These are phyloP conservation scores for Melocanna baccifera DNA, from an alignment of 176 grass and related monocot species.

Conservation along the genomic window DNA sequence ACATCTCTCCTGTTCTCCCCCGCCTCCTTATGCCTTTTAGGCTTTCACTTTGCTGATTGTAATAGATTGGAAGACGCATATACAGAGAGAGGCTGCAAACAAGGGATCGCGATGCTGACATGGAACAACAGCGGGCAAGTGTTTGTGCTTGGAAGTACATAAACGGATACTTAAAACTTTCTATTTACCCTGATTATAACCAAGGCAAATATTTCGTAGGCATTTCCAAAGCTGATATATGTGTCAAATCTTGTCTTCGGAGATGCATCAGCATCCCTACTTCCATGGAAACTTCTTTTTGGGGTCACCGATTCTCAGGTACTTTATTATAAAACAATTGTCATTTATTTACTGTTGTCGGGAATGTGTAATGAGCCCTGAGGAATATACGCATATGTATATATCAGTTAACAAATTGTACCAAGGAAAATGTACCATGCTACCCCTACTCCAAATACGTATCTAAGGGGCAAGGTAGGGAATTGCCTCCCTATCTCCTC, in stretches of 20 bases:
- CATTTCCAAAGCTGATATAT: conserved; percentile 97
- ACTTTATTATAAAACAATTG: conserved; percentile 25
- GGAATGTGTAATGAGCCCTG: no score
- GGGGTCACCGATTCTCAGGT: conserved; percentile 97
- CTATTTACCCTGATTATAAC: conserved; percentile 28
- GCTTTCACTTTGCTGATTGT: conserved; percentile 35
- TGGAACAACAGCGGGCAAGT: conserved; percentile 65
- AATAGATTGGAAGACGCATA: conserved; percentile 84
- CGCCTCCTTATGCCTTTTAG: conserved; percentile 3
- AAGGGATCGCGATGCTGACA: conserved; percentile 70
- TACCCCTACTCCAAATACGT: no score
- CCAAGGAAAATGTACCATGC: no score
- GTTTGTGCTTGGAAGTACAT: conserved; percentile 34
- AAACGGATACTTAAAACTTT: conserved; percentile 3
- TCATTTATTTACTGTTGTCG: background rate
- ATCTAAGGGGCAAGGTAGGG: no score
- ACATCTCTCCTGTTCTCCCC: conserved; percentile 17
- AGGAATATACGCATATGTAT: no score
- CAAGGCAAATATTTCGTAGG: conserved; percentile 49
- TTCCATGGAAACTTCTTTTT: conserved; percentile 96
- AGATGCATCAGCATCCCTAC: conserved; percentile 77
- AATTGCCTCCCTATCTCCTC: no score
- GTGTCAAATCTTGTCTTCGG: conserved; percentile 98
- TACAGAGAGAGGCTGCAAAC: conserved; percentile 79
- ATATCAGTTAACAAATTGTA: no score